Evolutionary conservation across 2,329 filamentous ascomycete genomes (phyloP), one percentile per base, ranked within the genome.

Genomic region (Biscogniauxia sp.): DNA sequence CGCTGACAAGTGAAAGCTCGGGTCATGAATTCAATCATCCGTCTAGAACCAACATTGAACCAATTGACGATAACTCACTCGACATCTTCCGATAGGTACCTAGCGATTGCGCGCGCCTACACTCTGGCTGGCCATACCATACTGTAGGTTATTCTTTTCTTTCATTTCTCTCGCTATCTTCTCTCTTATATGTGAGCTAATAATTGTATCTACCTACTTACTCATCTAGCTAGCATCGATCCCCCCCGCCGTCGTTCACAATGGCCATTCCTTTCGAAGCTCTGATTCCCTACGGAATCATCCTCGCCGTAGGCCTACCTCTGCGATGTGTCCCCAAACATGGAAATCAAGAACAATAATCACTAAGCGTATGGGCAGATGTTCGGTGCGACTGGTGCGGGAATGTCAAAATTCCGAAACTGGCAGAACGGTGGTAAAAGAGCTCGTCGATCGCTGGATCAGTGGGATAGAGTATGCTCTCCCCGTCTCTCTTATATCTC

Each of bases 211-310:
- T 32, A 32, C 28, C 28, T 32, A 32, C 23, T 5, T 32, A 32
- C 28, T 7, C 6, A 32, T 8, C 7, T 32, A 32, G 11, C 37
- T 32, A 60, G 52, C 19, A 53, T 55, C 58, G 56, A 54, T 54
- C 19, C 37, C 52, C 23, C 23, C 54, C 19, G 37, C 52, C 57
- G 52, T 65, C 66, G 62, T 64, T 64, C 75, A 75, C 71, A 57
- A 88, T 88, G 86, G 83, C 83, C 61, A 77, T 88, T 65, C 86
- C 86, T 54, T 88, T 88, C 77, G 86, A 88, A 76, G 78, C 84
- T 55, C 72, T 88, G 66, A 79, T 88, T 75, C 85, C 86, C 51
- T 88, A 88, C 75, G 86, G 78, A 75, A 87, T 88, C 80, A 84
- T 88, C 74, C 74, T 85, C 69, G 79, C 76, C 71, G 85, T 88